Base-by-base conservation (phyloP, 352 stramenopile genomes). In the Pythium brachiatum region DNA sequence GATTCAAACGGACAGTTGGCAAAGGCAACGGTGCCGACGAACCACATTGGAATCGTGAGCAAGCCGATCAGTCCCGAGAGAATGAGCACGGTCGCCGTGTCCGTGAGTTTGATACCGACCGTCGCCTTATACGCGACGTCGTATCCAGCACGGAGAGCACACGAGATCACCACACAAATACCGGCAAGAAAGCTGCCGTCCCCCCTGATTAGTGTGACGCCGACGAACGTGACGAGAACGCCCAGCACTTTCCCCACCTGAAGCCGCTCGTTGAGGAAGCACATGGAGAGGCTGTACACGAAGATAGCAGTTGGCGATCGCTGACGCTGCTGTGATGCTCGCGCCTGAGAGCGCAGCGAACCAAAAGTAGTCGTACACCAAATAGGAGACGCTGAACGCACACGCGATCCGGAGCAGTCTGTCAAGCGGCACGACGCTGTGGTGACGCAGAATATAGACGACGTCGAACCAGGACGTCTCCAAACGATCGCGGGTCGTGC, bases 271-370 rank as follows among this genome's bases (percentile, higher is more conserved):
- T 70, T 56, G 36, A 86, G 41, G 1, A 81, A 68, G 59, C 74
- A 86, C 29, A 83, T 71, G 7, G 76, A 86, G 57, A 86, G 83
- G 61, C 69, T 79, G 66, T 81, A 86, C 15, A 86, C 76, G 56
- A 86, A 83, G 13, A 86, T 72, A 75, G 46, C 64, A 71, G 56
- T 81, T 86, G 69, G 75, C 81, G 56, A 86, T 79, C 11, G 74
- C 72, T 0, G 65, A 79, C 7, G 69, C 70, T 1, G 69, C 66
- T 5, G 68, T 64, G 3, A 83, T 72, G 21, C 62, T 83, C 59
- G 81, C 54, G 57, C 66, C 68, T n/a, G 66, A 41, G 2, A 86
- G 54, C 31, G 76, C 64, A 0, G 70, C 65, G 60, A 73, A 86
- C 76, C 74, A 83, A 52, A 86, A 81, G 66, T 79, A 86, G 62